A percentile compares a stretch with the other conserved stretches of the same genome.
Evolutionary conservation across 768 basidiomycete species (phyloP).

Genomic region (Lactifluus hygrophoroides): DNA sequence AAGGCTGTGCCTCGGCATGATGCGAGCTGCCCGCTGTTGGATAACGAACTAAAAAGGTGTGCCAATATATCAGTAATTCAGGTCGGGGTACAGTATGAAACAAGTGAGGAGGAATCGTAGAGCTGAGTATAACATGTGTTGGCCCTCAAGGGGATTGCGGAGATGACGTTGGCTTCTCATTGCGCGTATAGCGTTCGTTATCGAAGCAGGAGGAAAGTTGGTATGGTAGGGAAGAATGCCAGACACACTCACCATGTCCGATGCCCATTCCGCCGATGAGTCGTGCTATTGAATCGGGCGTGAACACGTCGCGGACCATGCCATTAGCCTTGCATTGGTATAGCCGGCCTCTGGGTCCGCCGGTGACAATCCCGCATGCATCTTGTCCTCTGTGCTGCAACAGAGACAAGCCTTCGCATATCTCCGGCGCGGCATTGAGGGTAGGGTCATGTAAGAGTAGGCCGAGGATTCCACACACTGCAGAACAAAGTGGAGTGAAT

Average conservation of each 20-base stretch:
- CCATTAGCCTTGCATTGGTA: slow-evolving; percentile 99
- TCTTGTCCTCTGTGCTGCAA: slow-evolving; percentile 97
- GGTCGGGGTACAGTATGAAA: too few relatives aligned
- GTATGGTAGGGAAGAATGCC: too few relatives aligned
- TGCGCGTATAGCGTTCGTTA: neutral
- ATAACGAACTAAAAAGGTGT: slow-evolving; percentile 66
- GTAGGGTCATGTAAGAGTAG: slow-evolving; percentile 73
- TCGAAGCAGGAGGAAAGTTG: neutral
- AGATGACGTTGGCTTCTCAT: too few relatives aligned
- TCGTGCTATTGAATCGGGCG: slow-evolving; percentile 62
- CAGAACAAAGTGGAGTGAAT: slow-evolving; percentile 6
- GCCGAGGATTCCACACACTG: slow-evolving; percentile 92
- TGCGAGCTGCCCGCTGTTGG: slow-evolving; percentile 97
- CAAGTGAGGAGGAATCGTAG: neutral
- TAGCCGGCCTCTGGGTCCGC: slow-evolving; percentile 89
- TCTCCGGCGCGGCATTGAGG: slow-evolving; percentile 73
- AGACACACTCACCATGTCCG: slow-evolving; percentile 71
- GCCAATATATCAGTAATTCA: neutral
- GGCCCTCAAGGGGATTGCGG: too few relatives aligned
- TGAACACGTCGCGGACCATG: slow-evolving; percentile 98
- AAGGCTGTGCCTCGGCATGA: slow-evolving; percentile 96
- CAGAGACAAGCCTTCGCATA: slow-evolving; percentile 90
- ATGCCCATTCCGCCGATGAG: slow-evolving; percentile 94
- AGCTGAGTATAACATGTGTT: neutral
- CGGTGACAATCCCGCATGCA: slow-evolving; percentile 95